These are phyloP conservation scores for Boletus huronensis DNA, from an alignment of 768 basidiomycete genomes.

Conservation along the genomic window DNA sequence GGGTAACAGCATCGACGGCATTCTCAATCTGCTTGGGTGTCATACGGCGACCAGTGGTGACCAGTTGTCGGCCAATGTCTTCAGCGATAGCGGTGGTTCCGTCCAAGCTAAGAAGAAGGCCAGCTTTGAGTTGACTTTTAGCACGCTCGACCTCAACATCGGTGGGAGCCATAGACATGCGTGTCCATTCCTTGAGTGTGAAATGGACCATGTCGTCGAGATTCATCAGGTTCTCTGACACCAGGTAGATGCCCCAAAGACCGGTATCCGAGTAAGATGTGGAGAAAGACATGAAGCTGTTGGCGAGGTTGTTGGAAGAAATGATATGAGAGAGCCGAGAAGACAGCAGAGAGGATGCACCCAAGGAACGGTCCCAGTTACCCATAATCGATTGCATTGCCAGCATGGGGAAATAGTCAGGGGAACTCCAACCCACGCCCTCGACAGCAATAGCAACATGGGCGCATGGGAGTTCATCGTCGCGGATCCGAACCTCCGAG, in stretches of 20 bases:
- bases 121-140: constrained; percentile 98
- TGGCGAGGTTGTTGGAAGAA: constrained; percentile 92
- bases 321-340: constrained; percentile 90
- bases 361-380: constrained; percentile 98
- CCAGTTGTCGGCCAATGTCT: constrained; percentile 96
- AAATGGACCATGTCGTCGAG: constrained; percentile 93
- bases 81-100: constrained; percentile 97
- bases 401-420: constrained; percentile 99
- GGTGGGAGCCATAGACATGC: constrained; percentile 87
- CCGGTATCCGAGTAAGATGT: constrained; percentile 99
- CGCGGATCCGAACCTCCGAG: constrained; percentile 91
- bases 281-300: constrained; percentile 99
- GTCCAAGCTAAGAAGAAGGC: constrained; percentile 83
- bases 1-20: constrained; percentile 84
- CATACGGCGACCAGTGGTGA: constrained; percentile 86
- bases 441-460: constrained; percentile 97
- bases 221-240: constrained; percentile 91
- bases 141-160: constrained; percentile 91
- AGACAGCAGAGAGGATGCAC: constrained; percentile 83
- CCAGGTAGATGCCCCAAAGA: constrained; percentile 97
- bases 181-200: constrained; percentile 91
- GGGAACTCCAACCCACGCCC: constrained; percentile 95
- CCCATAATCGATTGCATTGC: constrained; percentile 97
- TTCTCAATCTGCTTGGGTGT: constrained; percentile 93
- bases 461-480: constrained; percentile 85